Evolutionary conservation across 1,284 basidiomycete species (phyloP).

Genomic region (Entoloma clypeatum): DNA sequence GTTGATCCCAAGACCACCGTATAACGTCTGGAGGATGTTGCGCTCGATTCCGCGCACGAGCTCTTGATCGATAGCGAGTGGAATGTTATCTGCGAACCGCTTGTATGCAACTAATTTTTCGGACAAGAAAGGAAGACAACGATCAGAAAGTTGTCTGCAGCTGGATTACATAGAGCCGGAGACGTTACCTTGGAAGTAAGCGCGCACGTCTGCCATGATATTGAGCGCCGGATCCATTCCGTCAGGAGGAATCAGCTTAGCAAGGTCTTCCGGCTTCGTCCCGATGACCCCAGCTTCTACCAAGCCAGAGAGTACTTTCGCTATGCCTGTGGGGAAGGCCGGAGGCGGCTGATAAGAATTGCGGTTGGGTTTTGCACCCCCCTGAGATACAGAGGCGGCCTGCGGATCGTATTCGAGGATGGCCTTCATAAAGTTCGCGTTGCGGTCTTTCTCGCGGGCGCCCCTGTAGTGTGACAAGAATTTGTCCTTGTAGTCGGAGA

Average conservation of each 20-base stretch:
- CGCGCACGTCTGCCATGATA: conserved; percentile 70
- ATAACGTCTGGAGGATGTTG: conserved; percentile 35
- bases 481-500: conserved; percentile 51
- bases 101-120: conserved; percentile 67
- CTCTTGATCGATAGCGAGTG: conserved; percentile 59
- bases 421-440: conserved; percentile 24
- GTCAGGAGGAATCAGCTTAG: conserved; percentile 52
- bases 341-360: too few relatives aligned
- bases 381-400: too few relatives aligned
- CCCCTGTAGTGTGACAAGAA: conserved; percentile 46
- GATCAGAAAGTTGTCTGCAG: not conserved
- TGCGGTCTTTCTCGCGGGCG: conserved; percentile 28
- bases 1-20: conserved; percentile 42
- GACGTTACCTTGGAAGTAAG: conserved; percentile 68
- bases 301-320: conserved; percentile 39
- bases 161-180: too few relatives aligned
- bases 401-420: too few relatives aligned
- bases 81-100: conserved; percentile 61
- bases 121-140: conserved; percentile 2
- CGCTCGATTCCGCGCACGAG: conserved; percentile 50
- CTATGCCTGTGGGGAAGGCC: conserved; percentile 25
- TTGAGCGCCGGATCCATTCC: conserved; percentile 50
- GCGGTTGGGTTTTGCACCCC: too few relatives aligned
- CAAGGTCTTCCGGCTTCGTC: conserved; percentile 40
- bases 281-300: conserved; percentile 42